Base-by-base conservation (phyloP, 2,329 filamentous ascomycete genomes). In the Zelopaecilomyces penicillatus region DNA sequence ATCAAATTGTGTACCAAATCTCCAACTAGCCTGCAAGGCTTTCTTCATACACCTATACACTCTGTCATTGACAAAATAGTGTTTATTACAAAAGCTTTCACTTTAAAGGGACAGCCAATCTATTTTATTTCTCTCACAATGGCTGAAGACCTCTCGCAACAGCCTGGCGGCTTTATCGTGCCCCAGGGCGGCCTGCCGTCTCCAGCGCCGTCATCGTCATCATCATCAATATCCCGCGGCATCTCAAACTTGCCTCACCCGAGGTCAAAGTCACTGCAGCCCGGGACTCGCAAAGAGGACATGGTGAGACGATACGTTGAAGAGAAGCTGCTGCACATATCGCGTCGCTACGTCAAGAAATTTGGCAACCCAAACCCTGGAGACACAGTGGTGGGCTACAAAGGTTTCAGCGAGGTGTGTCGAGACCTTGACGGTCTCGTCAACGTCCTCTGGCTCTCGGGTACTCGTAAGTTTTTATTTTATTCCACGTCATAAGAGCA, bases 371-470 rank as follows among this genome's bases (percentile, higher is more conserved):
- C 66, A 0, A 66, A 71, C 33, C 65, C 66, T 3, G 65, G 56
- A 4, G 75, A 78, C 46, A 64, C 70, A 9, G 63, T 76, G 2
- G 59, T 68, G 2, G 76, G 76, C 26, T 81, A 79, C 57, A 63
- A 70, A 43, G 77, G 65, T 42, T 85, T 91, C 60, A 71, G 69
- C 41, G 83, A 90, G 57, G 76, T 88, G 4, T 87, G 80, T 43
- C 76, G 70, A 45, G 88, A 95, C 57, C 64, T 95, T 1, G 85
- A 90, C 45, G 73, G 74, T 5, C 61, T 95, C 9, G 67, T 95
- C 11, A 84, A 94, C 61, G 76, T 94, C 6, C 66, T 95, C 5
- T 97, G 91, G 91, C 76, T 87, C 26, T 87, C 83, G 30, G 87
- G 85, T 7, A 95, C 90, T 26, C 88, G 88, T 89, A 71, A 61